Evolutionary conservation across 495 filamentous ascomycete species (phyloP), one percentile per base, ranked within the genome.

Genomic region (Viridothelium virens): DNA sequence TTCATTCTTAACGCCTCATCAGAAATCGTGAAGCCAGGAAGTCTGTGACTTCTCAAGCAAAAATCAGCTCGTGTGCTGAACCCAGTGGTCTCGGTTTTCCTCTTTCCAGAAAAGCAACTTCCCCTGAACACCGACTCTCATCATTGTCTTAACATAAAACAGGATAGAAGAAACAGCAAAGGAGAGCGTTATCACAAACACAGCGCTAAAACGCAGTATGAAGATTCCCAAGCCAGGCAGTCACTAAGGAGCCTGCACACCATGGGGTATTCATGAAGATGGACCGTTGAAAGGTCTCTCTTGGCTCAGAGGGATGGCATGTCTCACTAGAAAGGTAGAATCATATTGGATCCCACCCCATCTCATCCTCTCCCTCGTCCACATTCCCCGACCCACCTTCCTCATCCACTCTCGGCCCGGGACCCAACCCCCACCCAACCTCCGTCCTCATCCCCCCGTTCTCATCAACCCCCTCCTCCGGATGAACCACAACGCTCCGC

Each of bases 401-500:
- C 16, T n/a, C 48, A 53, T 53, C 48, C 11, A 53, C 16, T n/a
- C 48, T 53, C 48, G 48, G 48, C n/a, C 48, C 48, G 0, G 48
- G 48, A 25, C 48, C 48, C 48, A 53, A 18, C n/a, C 48, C n/a
- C 48, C 53, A 33, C 25, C 53, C 41, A 6, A 5, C 31, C 37
- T 59, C 64, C 4, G 34, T 41, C 34, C 34, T 11, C 37, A 38
- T 34, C 16, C 65, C 34, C 9, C 37, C 47, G 5, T 33, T n/a
- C 53, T 50, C 63, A 59, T 68, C 70, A 9, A 72, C 70, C 6
- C 74, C 80, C 10, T 78, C 74, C 56, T 84, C 78, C 2, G 84
- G 83, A 9, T 80, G 72, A 31, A 86, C 81, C 61, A 79, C 74
- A 41, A 85, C 74, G 61, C 75, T 84, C 16, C 78, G 79, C 62